Conservation (phyloP, 805 yeast genomes). For the Cyberlindnera meyerae region DNA sequence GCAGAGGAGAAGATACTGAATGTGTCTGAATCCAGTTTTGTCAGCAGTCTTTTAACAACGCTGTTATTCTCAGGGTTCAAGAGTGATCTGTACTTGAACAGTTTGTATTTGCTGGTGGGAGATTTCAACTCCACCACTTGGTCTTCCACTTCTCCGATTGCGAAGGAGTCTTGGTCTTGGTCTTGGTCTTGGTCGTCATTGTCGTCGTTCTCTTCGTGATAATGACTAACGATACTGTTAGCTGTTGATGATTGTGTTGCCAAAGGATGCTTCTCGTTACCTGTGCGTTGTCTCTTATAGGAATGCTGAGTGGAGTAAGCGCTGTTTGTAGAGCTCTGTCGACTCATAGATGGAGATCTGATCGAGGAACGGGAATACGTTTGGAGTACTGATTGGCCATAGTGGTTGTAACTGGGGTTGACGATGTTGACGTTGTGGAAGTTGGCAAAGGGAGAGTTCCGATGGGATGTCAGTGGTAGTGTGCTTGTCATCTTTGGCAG, state of each 20-base stretch:
- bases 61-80: conserved; percentile 16
- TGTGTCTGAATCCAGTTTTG: conserved; percentile 29
- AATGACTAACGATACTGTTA: too few species aligned
- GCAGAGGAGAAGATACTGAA: conserved; percentile 28
- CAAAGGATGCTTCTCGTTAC: too few species aligned
- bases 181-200: background rate
- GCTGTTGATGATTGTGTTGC: too few species aligned
- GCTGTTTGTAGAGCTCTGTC: conserved; percentile 4
- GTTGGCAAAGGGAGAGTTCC: conserved; percentile 6
- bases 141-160: conserved; percentile 3
- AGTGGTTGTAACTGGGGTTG: conserved; percentile 32
- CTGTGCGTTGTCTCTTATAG: background rate
- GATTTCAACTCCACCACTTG: conserved; percentile 3
- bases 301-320: background rate
- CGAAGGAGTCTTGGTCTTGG: too few species aligned
- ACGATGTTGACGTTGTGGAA: conserved; percentile 28
- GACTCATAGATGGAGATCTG: conserved; percentile 1
- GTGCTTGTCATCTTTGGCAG: too few species aligned
- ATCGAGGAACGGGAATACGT: conserved; percentile 2
- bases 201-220: background rate
- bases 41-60: conserved; percentile 22
- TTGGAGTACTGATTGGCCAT: conserved; percentile 32
- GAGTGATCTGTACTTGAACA: conserved; percentile 19
- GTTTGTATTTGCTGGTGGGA: background rate
- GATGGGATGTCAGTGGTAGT: conserved; percentile 5